Evolutionary conservation across 768 basidiomycete genomes (phyloP), one percentile per base, ranked within the genome.

Genomic region (Trametes gibbosa): DNA sequence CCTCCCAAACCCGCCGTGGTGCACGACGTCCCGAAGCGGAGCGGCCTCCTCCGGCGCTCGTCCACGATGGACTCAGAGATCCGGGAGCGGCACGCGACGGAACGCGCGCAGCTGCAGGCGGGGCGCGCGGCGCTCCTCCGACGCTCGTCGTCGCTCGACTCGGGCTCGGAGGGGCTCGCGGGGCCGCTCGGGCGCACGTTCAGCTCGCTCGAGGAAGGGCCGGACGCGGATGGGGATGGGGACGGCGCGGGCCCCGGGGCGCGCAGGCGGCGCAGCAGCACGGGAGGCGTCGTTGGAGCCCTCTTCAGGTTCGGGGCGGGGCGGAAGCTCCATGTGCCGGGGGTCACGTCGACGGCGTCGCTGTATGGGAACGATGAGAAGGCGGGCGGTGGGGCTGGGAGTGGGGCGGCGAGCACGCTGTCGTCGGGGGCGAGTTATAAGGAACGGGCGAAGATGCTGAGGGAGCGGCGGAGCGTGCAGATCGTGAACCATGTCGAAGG

Each of bases 401-500:
- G 32, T 32, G 29, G 29, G 29, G 29, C 29, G 29, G 29, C 29
- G 29, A 32, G 29, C 10, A 32, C 29, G 5, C 46, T 40, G 16
- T 29, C 35, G 43, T 27, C 58, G 39, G 53, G 37, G 55, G n/a
- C 45, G 27, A 53, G 57, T 29, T 65, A 63, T 27, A 21, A 52
- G 37, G 65, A 65, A 34, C 49, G 54, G 56, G 51, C 47, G 29
- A 17, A 24, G 48, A 40, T 57, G 52, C 39, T 53, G 54, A 32
- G 62, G 25, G 62, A 61, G 56, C 46, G 62, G 52, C 61, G 50
- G 61, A 59, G 40, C 39, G 48, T 49, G 19, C 56, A 62, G 50
- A 65, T 65, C 55, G 52, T 64, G 35, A 61, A 62, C 25, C 67
- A 66, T 29, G 59, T 66, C 43, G 69, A 68, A 58, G 60, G 67